phyloP scores from a whole-genome alignment of 306 rosid genomes.

The Corylus avellana region DNA sequence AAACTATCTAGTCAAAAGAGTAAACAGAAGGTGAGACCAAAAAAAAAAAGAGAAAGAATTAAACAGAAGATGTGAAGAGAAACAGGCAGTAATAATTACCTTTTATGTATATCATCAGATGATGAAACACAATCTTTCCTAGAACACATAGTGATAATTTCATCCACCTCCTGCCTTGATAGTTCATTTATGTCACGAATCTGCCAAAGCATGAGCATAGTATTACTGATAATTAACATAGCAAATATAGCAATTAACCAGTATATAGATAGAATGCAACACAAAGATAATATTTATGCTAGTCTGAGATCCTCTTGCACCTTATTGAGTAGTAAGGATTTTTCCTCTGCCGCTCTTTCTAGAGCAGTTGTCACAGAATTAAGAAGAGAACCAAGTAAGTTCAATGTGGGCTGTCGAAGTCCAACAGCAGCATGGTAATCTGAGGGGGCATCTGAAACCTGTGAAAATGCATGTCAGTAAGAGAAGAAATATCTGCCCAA shows the following conservation, averaged over 20 bases:
- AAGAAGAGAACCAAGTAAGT: conserved; percentile 67
- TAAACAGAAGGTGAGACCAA: not conserved
- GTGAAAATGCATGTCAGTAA: conserved; percentile 25
- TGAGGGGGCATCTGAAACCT: conserved; percentile 56
- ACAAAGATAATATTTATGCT: not conserved
- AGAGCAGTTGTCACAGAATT: conserved; percentile 63
- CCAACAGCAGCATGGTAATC: conserved; percentile 54
- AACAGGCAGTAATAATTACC: conserved; percentile 34
- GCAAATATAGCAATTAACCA: not conserved
- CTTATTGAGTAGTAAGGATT: conserved; percentile 71
- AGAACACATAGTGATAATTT: conserved; percentile 68
- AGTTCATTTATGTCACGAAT: conserved; percentile 87
- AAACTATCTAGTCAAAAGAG: not conserved
- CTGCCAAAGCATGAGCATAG: conserved; percentile 38
- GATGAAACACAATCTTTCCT: conserved; percentile 57
- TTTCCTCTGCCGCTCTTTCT: conserved; percentile 90
- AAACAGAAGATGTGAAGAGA: not conserved
- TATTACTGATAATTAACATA: conserved; percentile 6
- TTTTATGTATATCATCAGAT: conserved; percentile 83
- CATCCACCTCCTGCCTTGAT: conserved; percentile 94
- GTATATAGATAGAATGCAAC: not conserved
- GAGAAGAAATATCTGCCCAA: conserved; percentile 16
- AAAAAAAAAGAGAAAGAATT: no score
- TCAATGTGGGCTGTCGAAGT: conserved; percentile 74
- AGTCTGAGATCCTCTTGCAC: conserved; percentile 37